phyloP scores from a whole-genome alignment of 805 yeast genomes.

The Ogataea thermomethanolica region DNA sequence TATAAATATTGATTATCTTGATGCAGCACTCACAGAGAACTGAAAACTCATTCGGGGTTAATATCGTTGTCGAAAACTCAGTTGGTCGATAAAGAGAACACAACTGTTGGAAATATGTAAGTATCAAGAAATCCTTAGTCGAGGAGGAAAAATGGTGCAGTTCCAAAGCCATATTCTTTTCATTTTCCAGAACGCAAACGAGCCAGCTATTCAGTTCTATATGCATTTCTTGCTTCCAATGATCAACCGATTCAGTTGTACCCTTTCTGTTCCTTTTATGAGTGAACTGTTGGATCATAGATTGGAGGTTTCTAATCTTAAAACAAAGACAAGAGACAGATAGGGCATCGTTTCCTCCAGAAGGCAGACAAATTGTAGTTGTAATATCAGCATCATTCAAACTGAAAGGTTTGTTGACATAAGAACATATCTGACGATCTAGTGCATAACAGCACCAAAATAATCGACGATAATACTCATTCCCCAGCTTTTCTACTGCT shows the following conservation, averaged over 20 bases:
- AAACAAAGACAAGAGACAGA: constrained; percentile 15
- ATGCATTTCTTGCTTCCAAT: constrained; percentile 18
- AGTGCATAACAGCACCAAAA: constrained; percentile 48
- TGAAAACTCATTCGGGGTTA: constrained; percentile 8
- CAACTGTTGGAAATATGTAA: constrained; percentile 21
- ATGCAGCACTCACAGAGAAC: constrained; percentile 14
- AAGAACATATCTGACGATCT: constrained; percentile 46
- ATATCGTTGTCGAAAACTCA: constrained; percentile 1
- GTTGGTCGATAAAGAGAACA: constrained; percentile 20
- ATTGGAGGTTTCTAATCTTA: constrained; percentile 17
- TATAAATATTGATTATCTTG: constrained; percentile 15
- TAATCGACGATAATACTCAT: constrained; percentile 26
- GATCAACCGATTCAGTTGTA: background rate
- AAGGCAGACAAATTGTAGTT: constrained; percentile 7
- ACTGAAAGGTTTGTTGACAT: constrained; percentile 44
- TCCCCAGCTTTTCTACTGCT: constrained; percentile 2
- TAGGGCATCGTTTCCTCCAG: constrained; percentile 3
- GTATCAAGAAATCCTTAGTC: constrained; percentile 14
- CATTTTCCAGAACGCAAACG: constrained; percentile 7
- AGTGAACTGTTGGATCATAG: constrained; percentile 19
- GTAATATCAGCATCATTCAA: constrained; percentile 35
- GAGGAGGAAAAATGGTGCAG: background rate
- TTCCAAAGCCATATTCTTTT: background rate
- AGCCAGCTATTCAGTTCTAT: constrained; percentile 16
- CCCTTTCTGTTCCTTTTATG: constrained; percentile 1